These are phyloP conservation scores for Sporothrix inflata DNA, from an alignment of 2,329 filamentous ascomycete genomes.

Conservation along the genomic window DNA sequence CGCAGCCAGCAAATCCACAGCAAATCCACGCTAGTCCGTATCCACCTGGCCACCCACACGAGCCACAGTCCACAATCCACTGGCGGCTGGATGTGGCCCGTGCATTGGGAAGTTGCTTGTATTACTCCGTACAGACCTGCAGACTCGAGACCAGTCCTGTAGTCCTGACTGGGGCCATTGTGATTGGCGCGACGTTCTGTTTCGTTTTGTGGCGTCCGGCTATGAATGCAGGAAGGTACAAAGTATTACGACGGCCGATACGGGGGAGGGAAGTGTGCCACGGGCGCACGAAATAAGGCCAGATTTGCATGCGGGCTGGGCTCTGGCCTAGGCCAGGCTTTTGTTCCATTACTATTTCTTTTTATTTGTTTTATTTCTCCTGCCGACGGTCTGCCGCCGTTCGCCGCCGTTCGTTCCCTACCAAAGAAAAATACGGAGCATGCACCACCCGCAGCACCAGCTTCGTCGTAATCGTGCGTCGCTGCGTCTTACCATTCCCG, in stretches of 20 bases:
- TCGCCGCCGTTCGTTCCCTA: not conserved
- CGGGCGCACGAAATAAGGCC: not conserved
- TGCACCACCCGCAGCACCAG: conserved; percentile 3
- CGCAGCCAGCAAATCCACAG: conserved; percentile 22
- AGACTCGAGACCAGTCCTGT: not conserved
- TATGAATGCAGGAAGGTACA: conserved; percentile 9
- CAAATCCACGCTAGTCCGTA: conserved; percentile 21
- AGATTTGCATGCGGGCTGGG: not conserved
- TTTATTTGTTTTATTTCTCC: not conserved
- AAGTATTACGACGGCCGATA: not conserved
- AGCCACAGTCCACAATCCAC: not conserved
- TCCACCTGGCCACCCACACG: conserved; percentile 16
- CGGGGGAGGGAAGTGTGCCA: not conserved
- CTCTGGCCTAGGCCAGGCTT: not conserved
- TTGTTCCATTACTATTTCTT: not conserved
- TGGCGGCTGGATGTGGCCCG: conserved; percentile 27
- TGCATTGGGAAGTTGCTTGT: not conserved
- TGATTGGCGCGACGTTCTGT: conserved; percentile 27
- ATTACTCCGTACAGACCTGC: no score
- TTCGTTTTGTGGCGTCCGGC: conserved; percentile 26
- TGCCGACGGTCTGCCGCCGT: not conserved
- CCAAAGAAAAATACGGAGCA: not conserved
- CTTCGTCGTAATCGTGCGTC: not conserved
- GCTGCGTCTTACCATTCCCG: conserved; percentile 3
- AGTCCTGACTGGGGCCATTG: conserved; percentile 8